Evolutionary conservation across 768 basidiomycete genomes (phyloP), one percentile per base, ranked within the genome.

Genomic region (Macrolepiota fuliginosa): DNA sequence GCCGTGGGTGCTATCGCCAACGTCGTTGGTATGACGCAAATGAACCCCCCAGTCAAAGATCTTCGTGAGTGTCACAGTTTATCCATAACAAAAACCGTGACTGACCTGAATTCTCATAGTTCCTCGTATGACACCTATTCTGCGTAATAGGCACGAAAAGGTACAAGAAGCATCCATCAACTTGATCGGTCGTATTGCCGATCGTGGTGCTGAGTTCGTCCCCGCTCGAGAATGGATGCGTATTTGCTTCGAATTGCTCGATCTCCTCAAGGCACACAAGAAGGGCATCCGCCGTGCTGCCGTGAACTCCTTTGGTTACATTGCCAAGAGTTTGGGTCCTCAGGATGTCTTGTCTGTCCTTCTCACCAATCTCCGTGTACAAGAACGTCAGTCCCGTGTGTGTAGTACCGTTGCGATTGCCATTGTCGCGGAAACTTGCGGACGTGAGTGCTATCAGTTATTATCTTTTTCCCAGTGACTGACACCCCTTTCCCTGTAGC

Each of bases 221-320:
- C 96, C 97, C 15, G 96, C 97, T 10, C 87, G 97, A 69, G 97
- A 99, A 76, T 98, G 96, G 97, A 99, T 99, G 97, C 90, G 97
- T 71, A 98, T 99, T 71, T 98, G 97, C 73, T 98, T 99, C 75
- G 97, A 99, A 71, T 78, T 99, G 36, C 84, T 99, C 54, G 97
- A 98, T 70, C 82, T 99, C 25, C 83, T 98, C 69, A 98, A 98
- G 73, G 97, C 97, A 9, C 97, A 99, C 80, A 99, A 99, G 80
- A 98, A 98, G 76, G 96, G 92, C 46, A 99, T 98, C 70, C 91
- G 97, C 57, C 93, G 96, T 71, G 97, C 96, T 0, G 96, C 97
- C 22, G 97, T 98, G 77, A 98, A 99, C 79, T 97, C 96, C 1
- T 99, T 99, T 68, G 97, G 97, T 69, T 99, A 99, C 67, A 99